Percentiles rank a stretch among this genome's conserved stretches.
phyloP scores from a whole-genome alignment of 2,329 filamentous ascomycete genomes.

The Colletotrichum sp. region DNA sequence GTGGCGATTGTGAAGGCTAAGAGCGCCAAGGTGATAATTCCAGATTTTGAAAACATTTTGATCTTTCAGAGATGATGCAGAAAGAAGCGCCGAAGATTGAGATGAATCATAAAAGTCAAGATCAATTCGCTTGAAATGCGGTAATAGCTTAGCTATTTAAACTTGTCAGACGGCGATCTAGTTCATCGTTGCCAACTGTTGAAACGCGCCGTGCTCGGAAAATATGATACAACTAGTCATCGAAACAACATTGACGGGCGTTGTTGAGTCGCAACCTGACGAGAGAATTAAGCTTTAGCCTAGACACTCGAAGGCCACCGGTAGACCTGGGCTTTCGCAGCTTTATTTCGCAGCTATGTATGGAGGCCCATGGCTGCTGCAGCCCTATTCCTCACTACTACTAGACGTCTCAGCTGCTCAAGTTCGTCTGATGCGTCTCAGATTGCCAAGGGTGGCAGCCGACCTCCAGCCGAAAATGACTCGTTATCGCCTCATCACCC shows the following conservation, averaged over 20 bases:
- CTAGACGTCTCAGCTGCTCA: neutral
- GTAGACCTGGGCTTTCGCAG: neutral
- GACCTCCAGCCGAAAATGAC: neutral
- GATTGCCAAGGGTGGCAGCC: neutral
- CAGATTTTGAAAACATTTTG: neutral
- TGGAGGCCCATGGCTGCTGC: neutral
- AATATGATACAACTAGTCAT: neutral
- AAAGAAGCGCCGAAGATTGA: neutral
- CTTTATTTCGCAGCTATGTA: neutral
- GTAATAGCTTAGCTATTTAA: neutral
- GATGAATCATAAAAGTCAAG: neutral
- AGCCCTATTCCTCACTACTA: neutral
- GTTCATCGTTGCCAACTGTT: neutral
- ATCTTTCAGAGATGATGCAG: neutral
- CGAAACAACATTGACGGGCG: neutral
- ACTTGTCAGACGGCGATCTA: accelerated
- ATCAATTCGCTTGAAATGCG: accelerated
- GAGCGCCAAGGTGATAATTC: neutral
- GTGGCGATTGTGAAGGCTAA: neutral
- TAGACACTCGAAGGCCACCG: neutral
- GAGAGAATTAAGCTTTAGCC: neutral
- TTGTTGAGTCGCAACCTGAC: neutral
- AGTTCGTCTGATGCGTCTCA: constrained; percentile 1
- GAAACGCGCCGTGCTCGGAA: neutral
- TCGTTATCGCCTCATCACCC: neutral